Evolutionary conservation across 495 filamentous ascomycete genomes (phyloP).

Genomic region (Talaromyces liani): DNA sequence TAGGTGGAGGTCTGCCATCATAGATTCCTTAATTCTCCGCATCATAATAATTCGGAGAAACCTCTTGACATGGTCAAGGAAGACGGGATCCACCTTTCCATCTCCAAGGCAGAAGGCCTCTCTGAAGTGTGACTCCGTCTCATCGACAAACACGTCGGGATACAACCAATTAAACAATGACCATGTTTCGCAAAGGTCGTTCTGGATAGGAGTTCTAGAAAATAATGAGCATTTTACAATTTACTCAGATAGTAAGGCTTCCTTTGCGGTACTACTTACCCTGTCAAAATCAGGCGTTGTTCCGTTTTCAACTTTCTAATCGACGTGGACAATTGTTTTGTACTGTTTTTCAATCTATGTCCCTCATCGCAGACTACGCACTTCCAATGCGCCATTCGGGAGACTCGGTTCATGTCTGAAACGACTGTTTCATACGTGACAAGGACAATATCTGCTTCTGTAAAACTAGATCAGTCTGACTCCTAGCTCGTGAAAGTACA

Average conservation of each 20-base stretch:
- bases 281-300: constrained; percentile 54
- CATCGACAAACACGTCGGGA: constrained; percentile 51
- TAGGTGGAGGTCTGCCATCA: constrained; percentile 48
- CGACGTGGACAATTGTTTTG: constrained; percentile 40
- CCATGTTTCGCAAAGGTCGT: constrained; percentile 57
- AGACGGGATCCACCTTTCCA: constrained; percentile 45
- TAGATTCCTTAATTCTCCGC: constrained; percentile 53
- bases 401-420: constrained; percentile 52
- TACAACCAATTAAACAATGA: constrained; percentile 56
- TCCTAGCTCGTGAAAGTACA: too few species aligned
- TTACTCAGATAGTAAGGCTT: too few species aligned
- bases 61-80: constrained; percentile 45
- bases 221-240: too few species aligned
- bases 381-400: constrained; percentile 49
- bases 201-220: constrained; percentile 51
- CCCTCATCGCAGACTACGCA: constrained; percentile 55
- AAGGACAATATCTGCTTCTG: constrained; percentile 44
- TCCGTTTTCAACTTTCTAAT: constrained; percentile 47
- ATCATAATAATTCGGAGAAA: constrained; percentile 58
- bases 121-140: constrained; percentile 46
- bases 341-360: constrained; percentile 54
- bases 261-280: constrained; percentile 17
- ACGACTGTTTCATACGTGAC: constrained; percentile 57
- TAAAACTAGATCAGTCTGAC: background rate
- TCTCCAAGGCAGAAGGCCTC: constrained; percentile 50